Base-by-base conservation (phyloP, 306 rosid genomes). In the Heteromeles arbutifolia region DNA sequence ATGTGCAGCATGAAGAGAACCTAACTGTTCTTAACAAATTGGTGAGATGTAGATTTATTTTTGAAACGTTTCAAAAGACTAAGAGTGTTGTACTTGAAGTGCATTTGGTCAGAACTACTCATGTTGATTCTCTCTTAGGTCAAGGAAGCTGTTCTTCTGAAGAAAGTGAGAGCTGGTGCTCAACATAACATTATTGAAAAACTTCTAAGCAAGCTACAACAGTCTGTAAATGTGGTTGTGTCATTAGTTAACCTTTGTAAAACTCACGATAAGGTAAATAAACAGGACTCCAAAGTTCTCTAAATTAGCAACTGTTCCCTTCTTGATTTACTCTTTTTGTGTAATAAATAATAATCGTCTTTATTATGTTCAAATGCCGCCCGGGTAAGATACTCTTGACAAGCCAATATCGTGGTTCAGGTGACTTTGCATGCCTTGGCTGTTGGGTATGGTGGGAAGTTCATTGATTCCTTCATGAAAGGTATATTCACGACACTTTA, bases 1-100 rank as follows among this genome's bases (percentile, higher is more conserved):
- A 50, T 77, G 62, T 80, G 79, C 87, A 84, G 87, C 84, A 84
- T 80, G 87, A 84, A 80, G 80, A 72, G 71, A 84, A 84, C 75
- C 78, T 84, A 62, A 26, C 53, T 11, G 69, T 69, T 67, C 82
- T 84, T 44, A 73, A 73, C 67, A 84, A 72, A 80, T 57, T 80
- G 84, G 87, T 84, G 64, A 80, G 87, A 17, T 48, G 72, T 54
- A 26, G 71, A 57, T 45, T 72, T 19, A 22, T 69, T 52, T 66
- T 62, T 76, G 56, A 32, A 37, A 65, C 72, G 63, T 22, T 44
- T 65, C 14, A 4, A 26, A 41, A 21, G 26, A 44, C 70, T 69
- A 57, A 21, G 57, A 4, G 18, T 52, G 43, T 74, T 56, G 25
- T 57, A 26, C 37, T 50, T 21, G 45, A 44, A 32, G 43, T 43